Evolutionary conservation across 495 filamentous ascomycete species (phyloP).

Genomic region (Bacidia gigantensis): DNA sequence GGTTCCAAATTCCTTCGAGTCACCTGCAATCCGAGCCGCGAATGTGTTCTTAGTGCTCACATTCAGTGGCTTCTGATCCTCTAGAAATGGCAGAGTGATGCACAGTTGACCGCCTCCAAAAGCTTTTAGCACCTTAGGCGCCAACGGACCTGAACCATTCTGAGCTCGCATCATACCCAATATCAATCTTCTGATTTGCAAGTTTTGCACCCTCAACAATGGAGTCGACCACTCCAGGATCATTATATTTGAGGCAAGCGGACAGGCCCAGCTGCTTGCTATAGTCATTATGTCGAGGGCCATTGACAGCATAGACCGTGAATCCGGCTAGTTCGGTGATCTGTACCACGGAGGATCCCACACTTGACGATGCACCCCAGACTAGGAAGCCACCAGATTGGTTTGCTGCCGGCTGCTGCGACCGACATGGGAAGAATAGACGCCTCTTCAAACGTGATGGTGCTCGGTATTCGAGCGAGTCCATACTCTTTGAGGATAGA

Average conservation of each 20-base stretch:
- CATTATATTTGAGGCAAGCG: constrained; percentile 23
- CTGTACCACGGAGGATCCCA: constrained; percentile 26
- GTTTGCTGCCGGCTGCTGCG: constrained; percentile 15
- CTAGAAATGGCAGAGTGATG: constrained; percentile 13
- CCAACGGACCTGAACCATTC: constrained; percentile 9
- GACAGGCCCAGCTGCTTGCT: constrained; percentile 24
- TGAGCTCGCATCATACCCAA: constrained; percentile 13
- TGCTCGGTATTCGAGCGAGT: constrained; percentile 26
- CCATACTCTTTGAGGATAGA: constrained; percentile 18
- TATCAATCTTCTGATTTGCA: constrained; percentile 3
- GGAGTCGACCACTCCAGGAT: constrained; percentile 20
- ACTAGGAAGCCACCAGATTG: constrained; percentile 22
- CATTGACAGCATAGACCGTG: constrained; percentile 23
- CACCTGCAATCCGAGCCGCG: constrained; percentile 3
- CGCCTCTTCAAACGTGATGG: constrained; percentile 29
- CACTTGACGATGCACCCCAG: constrained; percentile 27
- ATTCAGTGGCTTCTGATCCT: constrained; percentile 11
- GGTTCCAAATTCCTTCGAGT: constrained; percentile 13
- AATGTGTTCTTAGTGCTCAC: constrained; percentile 3
- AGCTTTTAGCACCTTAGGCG: constrained; percentile 21
- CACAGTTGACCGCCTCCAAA: constrained; percentile 26
- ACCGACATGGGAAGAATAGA: constrained; percentile 29
- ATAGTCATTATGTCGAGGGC: constrained; percentile 25
- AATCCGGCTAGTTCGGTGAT: constrained; percentile 24
- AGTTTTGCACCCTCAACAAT: constrained; percentile 21